Evolutionary conservation across 2,329 filamentous ascomycete species (phyloP).

Genomic region (Pseudogymnoascus sp.): DNA sequence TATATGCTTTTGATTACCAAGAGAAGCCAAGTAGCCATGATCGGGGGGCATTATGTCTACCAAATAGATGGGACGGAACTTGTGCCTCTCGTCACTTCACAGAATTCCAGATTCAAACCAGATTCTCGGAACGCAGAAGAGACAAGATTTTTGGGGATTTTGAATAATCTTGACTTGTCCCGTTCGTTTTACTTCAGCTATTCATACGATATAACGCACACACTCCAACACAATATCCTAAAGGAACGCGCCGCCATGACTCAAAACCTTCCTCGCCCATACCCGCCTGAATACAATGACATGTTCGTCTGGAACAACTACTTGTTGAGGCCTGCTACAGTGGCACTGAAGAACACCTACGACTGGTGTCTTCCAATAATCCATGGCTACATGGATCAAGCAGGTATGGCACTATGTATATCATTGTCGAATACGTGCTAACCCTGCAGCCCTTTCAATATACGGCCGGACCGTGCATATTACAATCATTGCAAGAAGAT

Average conservation of each 20-base stretch:
- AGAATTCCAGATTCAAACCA: constrained; percentile 61
- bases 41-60: constrained; percentile 93
- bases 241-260: constrained; percentile 67
- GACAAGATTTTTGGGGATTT: constrained; percentile 76
- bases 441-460: constrained; percentile 60
- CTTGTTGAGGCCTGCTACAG: constrained; percentile 68
- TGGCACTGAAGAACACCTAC: constrained; percentile 69
- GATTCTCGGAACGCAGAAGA: constrained; percentile 81
- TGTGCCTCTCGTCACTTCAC: constrained; percentile 72
- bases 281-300: constrained; percentile 66
- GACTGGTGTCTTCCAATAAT: constrained; percentile 97
- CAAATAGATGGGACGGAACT: constrained; percentile 92
- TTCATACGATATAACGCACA: constrained; percentile 90
- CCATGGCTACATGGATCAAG: constrained; percentile 93
- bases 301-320: constrained; percentile 99
- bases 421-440: neutral
- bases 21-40: constrained; percentile 89
- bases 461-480: constrained; percentile 88
- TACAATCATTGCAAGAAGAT: constrained; percentile 86
- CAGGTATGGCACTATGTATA: constrained; percentile 38
- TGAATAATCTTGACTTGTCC: constrained; percentile 85
- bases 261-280: constrained; percentile 53
- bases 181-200: constrained; percentile 98
- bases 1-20: constrained; percentile 98
- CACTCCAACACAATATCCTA: constrained; percentile 85